Conservation (phyloP, 768 basidiomycete genomes). For the Saitozyma podzolica region DNA sequence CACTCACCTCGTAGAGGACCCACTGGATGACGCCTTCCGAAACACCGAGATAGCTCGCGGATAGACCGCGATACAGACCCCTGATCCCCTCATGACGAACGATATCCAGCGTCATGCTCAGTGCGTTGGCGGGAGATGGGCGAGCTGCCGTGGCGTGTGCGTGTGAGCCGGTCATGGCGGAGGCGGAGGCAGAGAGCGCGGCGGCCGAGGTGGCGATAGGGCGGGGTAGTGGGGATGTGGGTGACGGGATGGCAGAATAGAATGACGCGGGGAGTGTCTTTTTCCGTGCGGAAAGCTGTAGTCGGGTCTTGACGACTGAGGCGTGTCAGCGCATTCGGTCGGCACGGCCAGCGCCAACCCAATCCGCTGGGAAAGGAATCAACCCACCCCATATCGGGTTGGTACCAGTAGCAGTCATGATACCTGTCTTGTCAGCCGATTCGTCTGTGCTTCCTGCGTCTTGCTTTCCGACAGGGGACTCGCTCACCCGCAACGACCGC, state of each 20-base stretch:
- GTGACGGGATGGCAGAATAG: constrained; percentile 16
- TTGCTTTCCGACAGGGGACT: background rate
- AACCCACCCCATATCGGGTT: constrained; percentile 83
- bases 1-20: constrained; percentile 77
- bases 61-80: constrained; percentile 93
- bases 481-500: constrained; percentile 68
- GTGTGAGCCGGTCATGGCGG: constrained; percentile 7
- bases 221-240: constrained; percentile 25
- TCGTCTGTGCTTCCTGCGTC: background rate
- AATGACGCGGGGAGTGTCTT: constrained; percentile 40
- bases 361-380: background rate
- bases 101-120: constrained; percentile 65
- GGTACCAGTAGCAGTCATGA: constrained; percentile 83
- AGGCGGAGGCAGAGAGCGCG: constrained; percentile 10
- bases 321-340: background rate
- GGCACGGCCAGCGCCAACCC: background rate
- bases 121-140: constrained; percentile 18
- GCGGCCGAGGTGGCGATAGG: constrained; percentile 39
- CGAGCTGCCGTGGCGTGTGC: constrained; percentile 8
- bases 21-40: constrained; percentile 96
- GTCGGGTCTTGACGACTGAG: constrained; percentile 85
- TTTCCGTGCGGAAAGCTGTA: constrained; percentile 65
- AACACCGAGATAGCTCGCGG: constrained; percentile 91
- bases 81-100: constrained; percentile 74
- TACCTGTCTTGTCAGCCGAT: constrained; percentile 55